A percentile compares a stretch with the other conserved stretches of the same genome.
Conservation (phyloP, 2,329 filamentous ascomycete species). For the Bipolaris cookei region DNA sequence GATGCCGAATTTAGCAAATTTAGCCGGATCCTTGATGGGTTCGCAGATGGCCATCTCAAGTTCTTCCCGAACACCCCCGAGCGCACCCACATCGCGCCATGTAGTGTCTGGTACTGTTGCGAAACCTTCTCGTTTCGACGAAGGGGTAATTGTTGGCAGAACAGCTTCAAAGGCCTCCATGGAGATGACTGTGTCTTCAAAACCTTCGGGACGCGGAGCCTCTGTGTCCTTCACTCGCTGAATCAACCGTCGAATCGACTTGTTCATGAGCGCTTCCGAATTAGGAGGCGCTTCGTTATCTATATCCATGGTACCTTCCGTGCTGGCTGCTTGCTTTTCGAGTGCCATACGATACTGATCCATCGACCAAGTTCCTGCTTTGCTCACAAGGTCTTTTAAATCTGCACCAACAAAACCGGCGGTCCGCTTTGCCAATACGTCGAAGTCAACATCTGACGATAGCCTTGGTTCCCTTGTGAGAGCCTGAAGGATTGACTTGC, state of each 20-base stretch:
- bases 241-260: conserved; percentile 54
- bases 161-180: conserved; percentile 76
- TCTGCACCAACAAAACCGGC: conserved; percentile 95
- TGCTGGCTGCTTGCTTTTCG: conserved; percentile 46
- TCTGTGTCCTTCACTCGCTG: conserved; percentile 58
- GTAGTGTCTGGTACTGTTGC: conserved; percentile 92
- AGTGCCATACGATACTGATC: conserved; percentile 64
- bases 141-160: conserved; percentile 76
- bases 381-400: conserved; percentile 73
- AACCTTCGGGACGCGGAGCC: conserved; percentile 59
- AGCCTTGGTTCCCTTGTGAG: conserved; percentile 71
- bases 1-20: conserved; percentile 79
- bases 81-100: conserved; percentile 89
- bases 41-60: conserved; percentile 86
- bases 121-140: conserved; percentile 90
- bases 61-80: conserved; percentile 78
- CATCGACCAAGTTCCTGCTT: conserved; percentile 69
- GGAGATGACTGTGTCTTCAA: conserved; percentile 62
- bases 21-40: conserved; percentile 81
- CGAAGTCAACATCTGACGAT: conserved; percentile 74
- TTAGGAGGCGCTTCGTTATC: conserved; percentile 47
- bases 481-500: conserved; percentile 78
- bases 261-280: conserved; percentile 23
- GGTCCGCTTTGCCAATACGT: conserved; percentile 77
- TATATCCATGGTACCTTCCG: conserved; percentile 58